A percentile compares a stretch with the other conserved stretches of the same genome.
These are phyloP conservation scores for Lenzites betulinus DNA, from an alignment of 768 basidiomycete species.

Conservation along the genomic window DNA sequence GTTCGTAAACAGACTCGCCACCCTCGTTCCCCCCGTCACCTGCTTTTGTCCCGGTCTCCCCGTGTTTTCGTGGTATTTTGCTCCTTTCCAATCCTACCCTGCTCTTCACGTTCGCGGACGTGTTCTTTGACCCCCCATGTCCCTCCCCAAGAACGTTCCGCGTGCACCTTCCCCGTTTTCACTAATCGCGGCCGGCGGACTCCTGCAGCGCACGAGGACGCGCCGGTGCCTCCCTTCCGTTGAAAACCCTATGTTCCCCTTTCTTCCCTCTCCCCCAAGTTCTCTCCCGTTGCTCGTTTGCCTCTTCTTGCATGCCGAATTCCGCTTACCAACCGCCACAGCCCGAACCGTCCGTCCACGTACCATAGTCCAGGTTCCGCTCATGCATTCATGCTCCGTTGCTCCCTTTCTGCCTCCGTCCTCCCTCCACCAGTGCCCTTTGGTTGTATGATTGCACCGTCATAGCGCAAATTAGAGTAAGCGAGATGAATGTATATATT, in stretches of 20 bases:
- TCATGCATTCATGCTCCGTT: constrained; percentile 24
- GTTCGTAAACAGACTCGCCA: constrained; percentile 23
- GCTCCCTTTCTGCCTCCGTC: constrained; percentile 9
- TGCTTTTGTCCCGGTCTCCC: neutral
- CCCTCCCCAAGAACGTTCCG: constrained; percentile 10
- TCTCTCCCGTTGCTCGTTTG: neutral
- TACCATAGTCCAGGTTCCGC: constrained; percentile 28
- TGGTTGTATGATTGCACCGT: constrained; percentile 29
- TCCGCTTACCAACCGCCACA: constrained; percentile 15
- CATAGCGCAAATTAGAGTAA: constrained; percentile 25
- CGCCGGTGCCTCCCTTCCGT: constrained; percentile 2
- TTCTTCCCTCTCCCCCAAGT: neutral
- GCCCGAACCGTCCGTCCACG: constrained; percentile 11
- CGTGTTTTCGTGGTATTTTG: constrained; percentile 9
- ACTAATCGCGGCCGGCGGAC: constrained; percentile 16
- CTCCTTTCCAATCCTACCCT: constrained; percentile 15
- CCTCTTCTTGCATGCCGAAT: constrained; percentile 25
- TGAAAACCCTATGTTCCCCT: constrained; percentile 6
- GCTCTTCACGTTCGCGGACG: constrained; percentile 4
- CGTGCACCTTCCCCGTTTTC: neutral
- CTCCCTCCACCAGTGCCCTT: constrained; percentile 9
- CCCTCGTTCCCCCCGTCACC: constrained; percentile 15
- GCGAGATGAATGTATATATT: constrained; percentile 24
- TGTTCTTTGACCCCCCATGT: neutral
- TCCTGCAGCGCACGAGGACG: constrained; percentile 18